These are phyloP conservation scores for Euphorbia celastroides DNA, from an alignment of 441 rosid genomes.

Conservation along the genomic window DNA sequence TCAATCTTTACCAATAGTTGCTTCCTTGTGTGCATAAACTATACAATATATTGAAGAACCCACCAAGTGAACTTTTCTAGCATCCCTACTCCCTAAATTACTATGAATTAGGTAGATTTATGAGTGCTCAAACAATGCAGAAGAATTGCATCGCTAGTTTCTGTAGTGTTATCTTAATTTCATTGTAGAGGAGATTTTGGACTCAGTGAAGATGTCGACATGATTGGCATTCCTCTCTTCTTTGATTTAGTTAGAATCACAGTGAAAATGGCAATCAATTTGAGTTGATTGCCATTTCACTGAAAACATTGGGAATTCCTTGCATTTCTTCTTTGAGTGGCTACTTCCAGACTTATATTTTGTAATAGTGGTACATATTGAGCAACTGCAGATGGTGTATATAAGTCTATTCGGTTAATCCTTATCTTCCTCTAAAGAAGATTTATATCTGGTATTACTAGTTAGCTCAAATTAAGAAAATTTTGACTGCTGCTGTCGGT, in stretches of 20 bases:
- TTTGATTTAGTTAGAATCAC: background rate
- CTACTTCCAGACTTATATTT: background rate
- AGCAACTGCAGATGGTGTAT: background rate
- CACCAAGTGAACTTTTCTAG: slow-evolving; percentile 3
- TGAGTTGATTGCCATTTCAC: background rate
- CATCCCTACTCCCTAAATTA: slow-evolving; percentile 3
- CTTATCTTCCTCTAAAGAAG: background rate
- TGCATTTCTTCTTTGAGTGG: background rate
- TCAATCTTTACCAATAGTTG: background rate
- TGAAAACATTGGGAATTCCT: background rate
- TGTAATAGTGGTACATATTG: background rate
- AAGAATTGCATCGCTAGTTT: slow-evolving; percentile 2
- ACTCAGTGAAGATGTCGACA: background rate
- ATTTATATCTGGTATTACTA: background rate
- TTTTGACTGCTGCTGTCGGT: background rate
- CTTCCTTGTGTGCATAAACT: background rate
- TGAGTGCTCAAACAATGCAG: slow-evolving; percentile 1
- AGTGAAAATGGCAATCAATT: background rate
- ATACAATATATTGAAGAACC: background rate
- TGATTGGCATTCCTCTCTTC: background rate
- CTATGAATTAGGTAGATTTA: background rate
- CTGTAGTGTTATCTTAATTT: background rate
- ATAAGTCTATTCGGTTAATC: background rate
- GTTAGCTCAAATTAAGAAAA: slow-evolving; percentile 2
- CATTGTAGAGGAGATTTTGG: background rate